A percentile compares a stretch with the other conserved stretches of the same genome.
Evolutionary conservation across 441 rosid genomes (phyloP).

Genomic region (Gossypium aridum): DNA sequence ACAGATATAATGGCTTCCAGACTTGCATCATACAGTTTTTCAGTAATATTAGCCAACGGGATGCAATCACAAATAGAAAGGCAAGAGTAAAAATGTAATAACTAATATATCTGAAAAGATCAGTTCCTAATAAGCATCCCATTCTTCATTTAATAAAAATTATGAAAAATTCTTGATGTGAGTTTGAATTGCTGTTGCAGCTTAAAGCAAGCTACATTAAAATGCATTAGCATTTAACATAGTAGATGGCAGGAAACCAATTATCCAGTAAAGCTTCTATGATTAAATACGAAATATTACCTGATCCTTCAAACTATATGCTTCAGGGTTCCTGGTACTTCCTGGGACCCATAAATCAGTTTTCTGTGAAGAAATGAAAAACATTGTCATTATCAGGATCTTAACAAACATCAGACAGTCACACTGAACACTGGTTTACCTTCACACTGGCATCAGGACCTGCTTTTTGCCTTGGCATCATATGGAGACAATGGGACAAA

Average conservation of each 20-base stretch:
- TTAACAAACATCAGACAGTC: neutral
- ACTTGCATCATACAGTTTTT: neutral
- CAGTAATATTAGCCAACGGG: neutral
- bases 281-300: constrained; percentile 23
- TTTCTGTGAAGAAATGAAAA: constrained; percentile 38
- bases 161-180: neutral
- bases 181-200: neutral
- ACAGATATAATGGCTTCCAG: neutral
- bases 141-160: neutral
- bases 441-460: constrained; percentile 35
- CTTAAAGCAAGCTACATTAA: neutral
- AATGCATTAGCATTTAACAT: neutral
- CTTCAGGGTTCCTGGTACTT: constrained; percentile 58
- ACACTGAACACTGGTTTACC: constrained; percentile 25
- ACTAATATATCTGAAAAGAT: neutral
- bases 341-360: constrained; percentile 63
- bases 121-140: neutral
- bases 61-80: neutral
- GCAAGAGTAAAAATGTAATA: neutral
- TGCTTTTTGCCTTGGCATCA: constrained; percentile 81
- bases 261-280: neutral
- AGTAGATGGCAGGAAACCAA: neutral
- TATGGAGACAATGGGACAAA: constrained; percentile 78
- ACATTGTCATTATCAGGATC: neutral
- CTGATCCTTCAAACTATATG: constrained; percentile 76